Evolutionary conservation across 441 rosid species (phyloP), one percentile per base, ranked within the genome.

Genomic region (Sinapis alba): DNA sequence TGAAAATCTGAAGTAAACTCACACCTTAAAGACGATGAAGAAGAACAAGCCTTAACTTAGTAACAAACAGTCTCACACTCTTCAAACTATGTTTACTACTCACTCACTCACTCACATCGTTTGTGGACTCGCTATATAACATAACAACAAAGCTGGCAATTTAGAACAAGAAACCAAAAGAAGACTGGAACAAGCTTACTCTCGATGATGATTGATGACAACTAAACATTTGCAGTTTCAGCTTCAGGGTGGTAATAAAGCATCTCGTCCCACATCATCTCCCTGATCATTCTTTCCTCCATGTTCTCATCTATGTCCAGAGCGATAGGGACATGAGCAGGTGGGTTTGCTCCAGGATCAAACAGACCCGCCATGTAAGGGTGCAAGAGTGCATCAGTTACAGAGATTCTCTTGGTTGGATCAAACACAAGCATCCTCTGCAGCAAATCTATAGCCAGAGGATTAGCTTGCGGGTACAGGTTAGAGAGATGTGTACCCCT

Each of bases 261-360:
- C 84, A 85, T 85, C 71, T 88, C 93, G 2, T 65, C 64, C 86
- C 89, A 89, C 89, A 89, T 85, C 90, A 85, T 80, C 77, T 83
- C 88, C 70, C 89, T 80, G 54, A 89, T 89, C 75, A 78, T 75
- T 13, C 65, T 66, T 69, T 84, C 90, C 56, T 83, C 86, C 66
- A 83, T 65, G 63, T 84, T 83, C 68, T 88, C 90, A 3, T 86
- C 88, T 24, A 88, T 85, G 30, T 84, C 90, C 5, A 88, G 59
- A 69, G 80, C 51, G 19, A 86, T 76, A 4, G 89, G 90, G 24
- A 86, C 86, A 73, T 82, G 83, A 1, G 89, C 89, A 57, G 87
- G 90, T 0, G 86, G 85, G 47, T 88, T 82, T 18, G 64, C 3
- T 16, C 79, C 78, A 4, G 87, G 87, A 70, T 88, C 90, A 74